A percentile compares a stretch with the other conserved stretches of the same genome.
Conservation (phyloP, 2,329 filamentous ascomycete genomes). For the Pyrenochaeta sp. region DNA sequence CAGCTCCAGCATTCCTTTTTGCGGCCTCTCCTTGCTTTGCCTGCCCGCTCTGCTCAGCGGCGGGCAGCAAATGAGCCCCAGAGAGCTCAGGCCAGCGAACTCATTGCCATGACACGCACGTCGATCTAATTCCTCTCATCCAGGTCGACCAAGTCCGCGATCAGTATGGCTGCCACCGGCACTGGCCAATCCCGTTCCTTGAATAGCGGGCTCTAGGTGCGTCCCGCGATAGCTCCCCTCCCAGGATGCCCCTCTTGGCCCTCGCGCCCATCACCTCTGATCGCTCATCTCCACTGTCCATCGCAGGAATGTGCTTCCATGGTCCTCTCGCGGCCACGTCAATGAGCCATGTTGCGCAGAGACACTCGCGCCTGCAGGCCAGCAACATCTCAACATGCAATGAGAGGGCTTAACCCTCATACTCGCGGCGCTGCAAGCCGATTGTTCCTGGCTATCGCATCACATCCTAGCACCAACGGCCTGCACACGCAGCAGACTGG, state of each 20-base stretch:
- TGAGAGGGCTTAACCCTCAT: conserved; percentile 1
- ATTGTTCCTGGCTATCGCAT: conserved; percentile 23
- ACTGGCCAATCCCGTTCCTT: conserved; percentile 34
- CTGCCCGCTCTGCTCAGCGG: too few species aligned
- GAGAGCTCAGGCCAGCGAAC: conserved; percentile 30
- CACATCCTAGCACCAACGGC: conserved; percentile 22
- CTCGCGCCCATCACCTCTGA: too few species aligned
- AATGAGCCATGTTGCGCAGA: conserved; percentile 1
- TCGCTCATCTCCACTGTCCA: too few species aligned
- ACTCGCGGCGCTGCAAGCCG: conserved; percentile 9
- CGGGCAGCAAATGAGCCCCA: conserved; percentile 28
- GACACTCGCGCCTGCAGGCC: conserved; percentile 3
- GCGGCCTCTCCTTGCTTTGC: conserved; percentile 20
- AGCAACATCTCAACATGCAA: neutral
- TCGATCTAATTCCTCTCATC: too few species aligned
- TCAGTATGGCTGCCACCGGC: conserved; percentile 24
- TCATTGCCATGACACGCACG: conserved; percentile 39
- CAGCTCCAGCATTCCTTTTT: conserved; percentile 5
- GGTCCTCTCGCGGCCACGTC: too few species aligned
- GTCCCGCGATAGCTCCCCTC: conserved; percentile 35
- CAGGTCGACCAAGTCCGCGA: conserved; percentile 24
- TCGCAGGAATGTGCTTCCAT: too few species aligned
- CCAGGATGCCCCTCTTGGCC: conserved; percentile 21
- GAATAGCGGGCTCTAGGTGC: conserved; percentile 37
- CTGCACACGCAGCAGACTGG: conserved; percentile 25